Evolutionary conservation across 306 rosid genomes (phyloP).

Genomic region (Lathyrus tuberosus): DNA sequence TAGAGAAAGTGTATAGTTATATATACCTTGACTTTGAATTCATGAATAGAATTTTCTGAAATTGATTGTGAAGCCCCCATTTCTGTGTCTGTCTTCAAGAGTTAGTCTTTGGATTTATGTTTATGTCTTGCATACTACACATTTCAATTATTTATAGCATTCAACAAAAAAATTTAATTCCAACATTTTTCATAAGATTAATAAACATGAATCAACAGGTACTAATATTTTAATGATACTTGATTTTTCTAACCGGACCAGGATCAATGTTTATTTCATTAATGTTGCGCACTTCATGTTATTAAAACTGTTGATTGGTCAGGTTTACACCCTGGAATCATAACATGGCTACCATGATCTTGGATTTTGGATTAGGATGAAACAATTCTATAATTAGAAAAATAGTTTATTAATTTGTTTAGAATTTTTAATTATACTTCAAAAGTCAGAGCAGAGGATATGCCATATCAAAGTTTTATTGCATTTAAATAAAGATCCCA

Average conservation of each 20-base stretch:
- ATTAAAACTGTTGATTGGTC: slow-evolving; percentile 9
- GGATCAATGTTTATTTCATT: slow-evolving; percentile 1
- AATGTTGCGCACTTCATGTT: slow-evolving; percentile 30
- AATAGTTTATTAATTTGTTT: not conserved
- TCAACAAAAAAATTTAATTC: slow-evolving; percentile 1
- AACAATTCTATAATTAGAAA: not conserved
- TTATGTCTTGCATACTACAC: not conserved
- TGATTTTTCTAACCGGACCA: not conserved
- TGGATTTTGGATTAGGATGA: not conserved
- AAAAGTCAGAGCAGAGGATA: not conserved
- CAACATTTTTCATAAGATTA: not conserved
- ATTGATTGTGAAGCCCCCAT: slow-evolving; percentile 86
- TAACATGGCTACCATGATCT: slow-evolving; percentile 39
- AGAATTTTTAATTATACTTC: not conserved
- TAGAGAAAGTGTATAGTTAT: not conserved
- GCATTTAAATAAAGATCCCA: not conserved
- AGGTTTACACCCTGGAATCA: slow-evolving; percentile 40
- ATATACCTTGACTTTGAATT: slow-evolving; percentile 79
- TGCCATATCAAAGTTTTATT: not conserved
- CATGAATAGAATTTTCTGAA: slow-evolving; percentile 70
- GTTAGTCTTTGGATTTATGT: slow-evolving; percentile 1
- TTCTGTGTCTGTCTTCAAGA: not conserved
- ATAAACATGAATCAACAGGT: slow-evolving; percentile 1
- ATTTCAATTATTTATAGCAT: slow-evolving; percentile 38
- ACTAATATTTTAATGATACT: slow-evolving; percentile 9